Conservation (phyloP, 352 stramenopile genomes). For the Pythium periplocum region DNA sequence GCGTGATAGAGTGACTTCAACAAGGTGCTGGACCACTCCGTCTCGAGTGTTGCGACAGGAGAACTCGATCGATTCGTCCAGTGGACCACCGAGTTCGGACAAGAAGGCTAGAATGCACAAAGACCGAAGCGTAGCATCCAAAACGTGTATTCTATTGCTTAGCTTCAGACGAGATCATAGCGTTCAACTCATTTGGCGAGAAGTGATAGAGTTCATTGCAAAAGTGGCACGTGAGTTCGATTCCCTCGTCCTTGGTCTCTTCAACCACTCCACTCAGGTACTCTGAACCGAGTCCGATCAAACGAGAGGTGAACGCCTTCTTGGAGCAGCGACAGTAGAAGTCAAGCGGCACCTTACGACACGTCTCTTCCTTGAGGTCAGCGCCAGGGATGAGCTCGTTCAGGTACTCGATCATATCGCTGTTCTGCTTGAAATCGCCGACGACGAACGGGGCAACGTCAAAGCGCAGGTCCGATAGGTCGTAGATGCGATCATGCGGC, state of each 20-base stretch:
- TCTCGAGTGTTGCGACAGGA: constrained; percentile 93
- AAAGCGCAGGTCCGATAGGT: constrained; percentile 62
- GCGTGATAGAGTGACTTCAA: constrained; percentile 91
- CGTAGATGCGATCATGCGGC: constrained; percentile 48
- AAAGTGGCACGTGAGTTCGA: constrained; percentile 81
- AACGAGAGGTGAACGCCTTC: constrained; percentile 44
- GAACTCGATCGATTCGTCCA: constrained; percentile 97
- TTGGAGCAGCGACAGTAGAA: constrained; percentile 85
- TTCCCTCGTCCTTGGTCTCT: constrained; percentile 42
- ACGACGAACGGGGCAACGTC: constrained; percentile 44
- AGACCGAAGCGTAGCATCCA: no score
- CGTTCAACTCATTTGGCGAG: constrained; percentile 31
- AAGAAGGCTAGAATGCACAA: constrained; percentile 85
- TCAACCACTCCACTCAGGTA: constrained; percentile 46
- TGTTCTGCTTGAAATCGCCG: constrained; percentile 38
- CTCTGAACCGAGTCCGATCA: constrained; percentile 42
- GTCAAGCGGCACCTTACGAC: constrained; percentile 61
- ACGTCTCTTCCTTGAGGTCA: constrained; percentile 47
- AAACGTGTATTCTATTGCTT: no score
- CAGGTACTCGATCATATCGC: constrained; percentile 61
- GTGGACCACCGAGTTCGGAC: constrained; percentile 99
- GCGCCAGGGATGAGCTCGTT: constrained; percentile 75
- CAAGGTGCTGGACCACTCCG: constrained; percentile 91
- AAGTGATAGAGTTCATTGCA: constrained; percentile 82
- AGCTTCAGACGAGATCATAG: no score